Conservation (phyloP, 345 rosid species). For the Turnera subulata region DNA sequence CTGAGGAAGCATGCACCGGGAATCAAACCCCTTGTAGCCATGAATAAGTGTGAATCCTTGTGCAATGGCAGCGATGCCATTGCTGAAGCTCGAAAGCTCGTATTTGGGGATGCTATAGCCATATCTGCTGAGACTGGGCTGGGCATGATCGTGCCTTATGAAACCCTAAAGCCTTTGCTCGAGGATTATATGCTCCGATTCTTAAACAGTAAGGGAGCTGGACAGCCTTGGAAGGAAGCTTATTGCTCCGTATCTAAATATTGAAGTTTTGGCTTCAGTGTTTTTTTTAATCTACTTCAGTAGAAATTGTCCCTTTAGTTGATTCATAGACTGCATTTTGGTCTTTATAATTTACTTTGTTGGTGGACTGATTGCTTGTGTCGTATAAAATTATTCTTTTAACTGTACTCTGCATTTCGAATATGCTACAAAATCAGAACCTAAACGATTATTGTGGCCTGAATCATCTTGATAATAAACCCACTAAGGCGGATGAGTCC, state of each 20-base stretch:
- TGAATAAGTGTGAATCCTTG: constrained; percentile 89
- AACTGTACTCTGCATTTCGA: no score
- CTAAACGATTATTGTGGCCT: no score
- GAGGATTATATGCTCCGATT: constrained; percentile 56
- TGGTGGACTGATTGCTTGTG: no score
- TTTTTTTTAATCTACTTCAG: no score
- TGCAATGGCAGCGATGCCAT: constrained; percentile 53
- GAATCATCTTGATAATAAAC: constrained; percentile 27
- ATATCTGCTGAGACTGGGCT: constrained; percentile 96
- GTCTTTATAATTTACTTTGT: no score
- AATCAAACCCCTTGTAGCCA: constrained; percentile 61
- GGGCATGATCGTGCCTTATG: constrained; percentile 78
- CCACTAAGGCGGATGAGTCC: constrained; percentile 53
- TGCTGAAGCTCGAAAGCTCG: constrained; percentile 51
- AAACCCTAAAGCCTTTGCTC: constrained; percentile 62
- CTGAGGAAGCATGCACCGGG: constrained; percentile 73
- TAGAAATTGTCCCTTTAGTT: no score
- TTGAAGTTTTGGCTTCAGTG: no score
- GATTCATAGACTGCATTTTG: no score
- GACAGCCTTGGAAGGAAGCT: no score
- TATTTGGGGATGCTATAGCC: constrained; percentile 89
- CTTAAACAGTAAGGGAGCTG: constrained; percentile 55
- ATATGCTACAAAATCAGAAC: no score
- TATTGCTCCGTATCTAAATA: no score
- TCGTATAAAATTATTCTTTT: no score